Base-by-base conservation (phyloP, 345 rosid species). In the Eucalyptus cladocalyx region DNA sequence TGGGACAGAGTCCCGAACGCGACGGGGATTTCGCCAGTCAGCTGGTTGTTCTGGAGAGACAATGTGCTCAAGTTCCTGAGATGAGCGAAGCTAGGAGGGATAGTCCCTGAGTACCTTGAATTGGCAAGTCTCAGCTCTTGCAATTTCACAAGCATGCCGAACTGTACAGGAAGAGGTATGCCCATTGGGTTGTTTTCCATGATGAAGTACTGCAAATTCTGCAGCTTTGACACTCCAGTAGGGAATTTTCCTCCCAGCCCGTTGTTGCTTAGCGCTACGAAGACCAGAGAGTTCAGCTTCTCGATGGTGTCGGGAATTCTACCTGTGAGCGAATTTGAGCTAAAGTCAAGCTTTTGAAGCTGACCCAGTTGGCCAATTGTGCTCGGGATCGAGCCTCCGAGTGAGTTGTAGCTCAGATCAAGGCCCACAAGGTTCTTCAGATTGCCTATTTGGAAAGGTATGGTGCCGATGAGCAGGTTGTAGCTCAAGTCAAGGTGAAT, bases 341-440 rank as follows among this genome's bases (percentile, higher is more conserved):
- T 96, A 88, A 97, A 88, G 88, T 97, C 99, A 58, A 97, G 99
- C 90, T 97, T 97, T 88, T 95, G 99, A 90, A 97, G 98, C 93
- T 90, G 80, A 90, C 91, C 93, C 89, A 97, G 92, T 60, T 95
- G 93, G 49, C 98, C 94, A 81, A 96, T 94, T 72, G 96, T 87
- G 13, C 19, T 45, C 23, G 99, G 99, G 81, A 97, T 95, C 5
- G 83, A 16, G 14, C 99, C 99, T 14, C 89, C 76, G 8, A 97
- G 86, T 3, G 93, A 92, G 88, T 97, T 97, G 86, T 96, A 95
- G 95, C 99, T 96, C 80, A 97, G 91, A 90, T 97, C 99, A 86
- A 97, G 95, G 12, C 96, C 98, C 10, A 91, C 89, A 50, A 97
- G 95, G 92, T 91, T 93, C 54, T 88, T 93, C 86, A 97, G 94